These are phyloP conservation scores for Coniophora puteana DNA, from an alignment of 1,284 basidiomycete species.

Conservation along the genomic window DNA sequence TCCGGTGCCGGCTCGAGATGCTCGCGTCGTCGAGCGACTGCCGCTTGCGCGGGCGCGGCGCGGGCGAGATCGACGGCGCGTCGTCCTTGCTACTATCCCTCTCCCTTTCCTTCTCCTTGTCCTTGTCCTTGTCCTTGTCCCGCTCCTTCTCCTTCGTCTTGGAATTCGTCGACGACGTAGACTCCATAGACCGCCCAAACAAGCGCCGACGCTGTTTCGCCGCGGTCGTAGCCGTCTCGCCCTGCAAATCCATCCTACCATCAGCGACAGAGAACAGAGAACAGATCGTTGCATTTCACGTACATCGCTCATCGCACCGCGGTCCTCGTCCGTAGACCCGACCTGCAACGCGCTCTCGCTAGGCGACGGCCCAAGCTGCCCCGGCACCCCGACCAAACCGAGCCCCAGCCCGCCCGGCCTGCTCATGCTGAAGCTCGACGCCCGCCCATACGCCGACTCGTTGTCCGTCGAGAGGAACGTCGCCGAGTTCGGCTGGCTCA, in stretches of 20 bases:
- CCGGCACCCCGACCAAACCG: conserved; percentile 25
- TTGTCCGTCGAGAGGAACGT: conserved; percentile 10
- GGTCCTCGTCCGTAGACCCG: conserved; percentile 39
- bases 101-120: too few species aligned
- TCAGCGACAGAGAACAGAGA: conserved; percentile 4
- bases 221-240: conserved; percentile 34
- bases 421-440: conserved; percentile 14
- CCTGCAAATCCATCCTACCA: conserved; percentile 32
- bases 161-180: conserved; percentile 33
- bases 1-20: conserved; percentile 37
- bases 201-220: conserved; percentile 44
- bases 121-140: too few species aligned
- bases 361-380: conserved; percentile 51
- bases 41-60: conserved; percentile 16
- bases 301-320: conserved; percentile 66
- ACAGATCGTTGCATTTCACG: conserved; percentile 18
- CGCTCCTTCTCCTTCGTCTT: conserved; percentile 15
- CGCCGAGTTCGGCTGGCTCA: conserved; percentile 33
- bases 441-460: conserved; percentile 11
- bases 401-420: conserved; percentile 26
- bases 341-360: conserved; percentile 51
- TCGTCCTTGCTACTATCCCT: conserved; percentile 27
- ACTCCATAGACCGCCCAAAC: conserved; percentile 58
- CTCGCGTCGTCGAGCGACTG: conserved; percentile 23
- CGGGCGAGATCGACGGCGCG: conserved; percentile 15